A percentile compares a stretch with the other conserved stretches of the same genome.
Conservation (phyloP, 2,329 filamentous ascomycete species). For the Fusarium sacchari region DNA sequence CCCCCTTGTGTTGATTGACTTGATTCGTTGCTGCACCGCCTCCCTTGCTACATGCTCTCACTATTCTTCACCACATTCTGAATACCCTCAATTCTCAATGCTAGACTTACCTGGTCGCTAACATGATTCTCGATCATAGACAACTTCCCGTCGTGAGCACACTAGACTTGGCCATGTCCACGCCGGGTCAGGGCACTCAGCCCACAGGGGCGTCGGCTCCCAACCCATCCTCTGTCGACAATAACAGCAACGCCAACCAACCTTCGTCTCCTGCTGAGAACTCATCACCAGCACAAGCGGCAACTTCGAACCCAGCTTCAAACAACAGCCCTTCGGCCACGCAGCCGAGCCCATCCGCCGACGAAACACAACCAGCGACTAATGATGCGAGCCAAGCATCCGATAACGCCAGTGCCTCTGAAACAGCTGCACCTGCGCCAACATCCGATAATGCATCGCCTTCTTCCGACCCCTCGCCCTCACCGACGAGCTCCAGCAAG, state of each 20-base stretch:
- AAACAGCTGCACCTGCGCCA: conserved; percentile 7
- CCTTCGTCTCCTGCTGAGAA: conserved; percentile 9
- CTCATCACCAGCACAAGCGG: conserved; percentile 10
- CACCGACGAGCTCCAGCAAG: neutral
- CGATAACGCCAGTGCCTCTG: conserved; percentile 7
- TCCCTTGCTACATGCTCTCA: conserved; percentile 11
- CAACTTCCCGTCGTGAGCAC: conserved; percentile 38
- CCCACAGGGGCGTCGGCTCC: conserved; percentile 37
- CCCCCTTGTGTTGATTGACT: conserved; percentile 25
- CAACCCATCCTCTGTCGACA: conserved; percentile 17
- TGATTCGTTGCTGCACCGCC: conserved; percentile 6
- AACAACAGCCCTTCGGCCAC: conserved; percentile 12
- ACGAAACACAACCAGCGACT: neutral
- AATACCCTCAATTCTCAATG: conserved; percentile 1
- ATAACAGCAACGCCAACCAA: conserved; percentile 18
- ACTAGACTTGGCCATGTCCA: conserved; percentile 49
- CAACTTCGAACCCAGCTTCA: conserved; percentile 16
- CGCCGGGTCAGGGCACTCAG: conserved; percentile 34
- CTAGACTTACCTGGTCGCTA: conserved; percentile 42
- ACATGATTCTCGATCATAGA: conserved; percentile 48
- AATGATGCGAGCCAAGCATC: conserved; percentile 16
- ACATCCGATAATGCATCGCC: conserved; percentile 21
- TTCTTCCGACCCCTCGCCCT: conserved; percentile 11
- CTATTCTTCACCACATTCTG: conserved; percentile 2
- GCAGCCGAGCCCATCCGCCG: conserved; percentile 8